A percentile compares a stretch with the other conserved stretches of the same genome.
phyloP scores from a whole-genome alignment of 2,329 filamentous ascomycete species.

The Periconia digitata region DNA sequence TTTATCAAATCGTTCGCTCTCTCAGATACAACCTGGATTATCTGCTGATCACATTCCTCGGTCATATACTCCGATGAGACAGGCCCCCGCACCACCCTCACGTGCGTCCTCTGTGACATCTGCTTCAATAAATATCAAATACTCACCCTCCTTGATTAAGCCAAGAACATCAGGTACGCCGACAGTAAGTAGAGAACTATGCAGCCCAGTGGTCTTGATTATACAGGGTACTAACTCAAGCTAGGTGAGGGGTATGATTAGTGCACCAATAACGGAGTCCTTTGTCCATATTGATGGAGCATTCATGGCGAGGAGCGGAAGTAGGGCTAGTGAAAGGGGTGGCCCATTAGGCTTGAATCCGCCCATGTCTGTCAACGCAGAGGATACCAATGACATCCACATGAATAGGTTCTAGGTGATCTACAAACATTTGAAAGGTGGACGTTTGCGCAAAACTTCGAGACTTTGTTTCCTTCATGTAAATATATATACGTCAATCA shows the following conservation, averaged over 20 bases:
- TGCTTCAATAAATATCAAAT: not conserved
- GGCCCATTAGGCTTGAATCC: not conserved
- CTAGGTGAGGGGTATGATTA: conserved; percentile 4
- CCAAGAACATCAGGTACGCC: not conserved
- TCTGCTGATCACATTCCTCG: not conserved
- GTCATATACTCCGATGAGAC: conserved; percentile 4
- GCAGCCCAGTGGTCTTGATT: not conserved
- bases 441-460: too few species aligned
- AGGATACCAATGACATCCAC: not conserved
- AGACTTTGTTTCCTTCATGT: too few species aligned
- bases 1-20: not conserved
- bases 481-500: too few species aligned
- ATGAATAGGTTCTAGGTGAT: too few species aligned
- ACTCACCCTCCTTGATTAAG: not conserved
- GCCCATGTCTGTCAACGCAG: not conserved
- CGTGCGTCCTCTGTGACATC: not conserved
- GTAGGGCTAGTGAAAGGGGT: not conserved
- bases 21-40: conserved; percentile 6
- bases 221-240: not conserved
- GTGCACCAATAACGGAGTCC: conserved; percentile 2
- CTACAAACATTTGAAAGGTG: too few species aligned
- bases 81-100: conserved; percentile 3
- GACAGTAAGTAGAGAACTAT: not conserved
- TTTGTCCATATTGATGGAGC: conserved; percentile 8
- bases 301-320: conserved; percentile 1